Conservation (phyloP, 345 rosid species). For the Raphanus raphanistrum region DNA sequence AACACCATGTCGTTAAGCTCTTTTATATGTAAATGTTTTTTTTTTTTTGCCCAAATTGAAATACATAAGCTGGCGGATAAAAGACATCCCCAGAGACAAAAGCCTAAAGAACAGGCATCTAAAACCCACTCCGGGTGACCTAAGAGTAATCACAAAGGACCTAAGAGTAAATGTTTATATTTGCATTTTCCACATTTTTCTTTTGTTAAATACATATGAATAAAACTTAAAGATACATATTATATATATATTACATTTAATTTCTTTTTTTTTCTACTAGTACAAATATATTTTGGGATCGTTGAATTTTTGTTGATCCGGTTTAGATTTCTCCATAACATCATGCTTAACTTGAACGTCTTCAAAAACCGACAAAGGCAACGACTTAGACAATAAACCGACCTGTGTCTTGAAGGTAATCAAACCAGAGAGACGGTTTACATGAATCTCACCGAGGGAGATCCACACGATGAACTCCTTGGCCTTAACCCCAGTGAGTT, state of each 20-base stretch:
- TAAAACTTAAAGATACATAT: not conserved
- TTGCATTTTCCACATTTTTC: too few relatives aligned
- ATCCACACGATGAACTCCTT: slow-evolving; percentile 73
- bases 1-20: too few relatives aligned
- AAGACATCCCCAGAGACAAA: too few relatives aligned
- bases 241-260: not conserved
- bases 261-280: not conserved
- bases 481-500: slow-evolving; percentile 69
- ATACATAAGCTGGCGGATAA: too few relatives aligned
- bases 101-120: too few relatives aligned
- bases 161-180: too few relatives aligned
- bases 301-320: not conserved
- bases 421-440: slow-evolving; percentile 33
- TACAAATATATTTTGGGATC: slow-evolving; percentile 13
- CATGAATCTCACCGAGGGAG: slow-evolving; percentile 51
- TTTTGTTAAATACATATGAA: too few relatives aligned
- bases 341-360: slow-evolving; percentile 13
- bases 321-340: slow-evolving; percentile 20
- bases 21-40: too few relatives aligned
- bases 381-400: slow-evolving; percentile 53
- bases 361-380: slow-evolving; percentile 51
- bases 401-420: slow-evolving; percentile 71
- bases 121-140: too few relatives aligned
- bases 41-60: too few relatives aligned
- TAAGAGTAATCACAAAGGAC: too few relatives aligned